Conservation (phyloP, 345 rosid genomes). For the Bruguiera sexangula region DNA sequence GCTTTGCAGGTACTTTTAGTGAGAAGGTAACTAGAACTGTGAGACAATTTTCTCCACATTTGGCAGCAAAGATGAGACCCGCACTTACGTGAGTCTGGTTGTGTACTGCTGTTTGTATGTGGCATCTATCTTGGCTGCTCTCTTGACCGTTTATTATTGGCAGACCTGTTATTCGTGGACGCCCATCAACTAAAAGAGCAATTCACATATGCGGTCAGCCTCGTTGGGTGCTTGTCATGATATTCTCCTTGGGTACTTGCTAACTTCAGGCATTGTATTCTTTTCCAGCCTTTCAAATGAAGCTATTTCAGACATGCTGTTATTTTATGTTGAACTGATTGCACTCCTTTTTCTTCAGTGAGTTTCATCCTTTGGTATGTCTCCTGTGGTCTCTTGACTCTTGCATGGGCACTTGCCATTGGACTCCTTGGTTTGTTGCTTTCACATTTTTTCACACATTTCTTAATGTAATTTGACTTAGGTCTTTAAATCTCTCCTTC, state of each 20-base stretch:
- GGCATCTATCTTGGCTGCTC: constrained; percentile 11
- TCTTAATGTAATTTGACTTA: neutral
- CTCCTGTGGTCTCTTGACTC: constrained; percentile 78
- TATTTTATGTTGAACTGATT: neutral
- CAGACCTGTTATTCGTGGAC: constrained; percentile 96
- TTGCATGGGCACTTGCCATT: constrained; percentile 71
- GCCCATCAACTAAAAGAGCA: constrained; percentile 77
- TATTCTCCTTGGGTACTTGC: constrained; percentile 63
- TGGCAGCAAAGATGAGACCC: constrained; percentile 97
- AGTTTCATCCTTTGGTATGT: constrained; percentile 78
- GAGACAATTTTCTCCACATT: constrained; percentile 87
- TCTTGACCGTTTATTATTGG: constrained; percentile 18
- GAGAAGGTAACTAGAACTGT: constrained; percentile 86
- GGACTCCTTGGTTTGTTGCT: constrained; percentile 70
- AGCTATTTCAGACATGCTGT: too few relatives aligned
- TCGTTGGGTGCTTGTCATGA: constrained; percentile 85
- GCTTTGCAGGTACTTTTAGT: constrained; percentile 92
- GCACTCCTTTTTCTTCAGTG: constrained; percentile 31
- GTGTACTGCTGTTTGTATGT: constrained; percentile 1
- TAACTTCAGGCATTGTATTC: neutral
- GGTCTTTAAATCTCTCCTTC: neutral
- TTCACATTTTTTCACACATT: constrained; percentile 12
- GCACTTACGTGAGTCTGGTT: constrained; percentile 59
- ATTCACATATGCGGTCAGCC: constrained; percentile 82
- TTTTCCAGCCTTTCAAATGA: neutral